Percentiles rank a stretch among this genome's conserved stretches.
These are phyloP conservation scores for Coemansia erecta DNA, from an alignment of 192 early-diverging fungal genomes.

Conservation along the genomic window DNA sequence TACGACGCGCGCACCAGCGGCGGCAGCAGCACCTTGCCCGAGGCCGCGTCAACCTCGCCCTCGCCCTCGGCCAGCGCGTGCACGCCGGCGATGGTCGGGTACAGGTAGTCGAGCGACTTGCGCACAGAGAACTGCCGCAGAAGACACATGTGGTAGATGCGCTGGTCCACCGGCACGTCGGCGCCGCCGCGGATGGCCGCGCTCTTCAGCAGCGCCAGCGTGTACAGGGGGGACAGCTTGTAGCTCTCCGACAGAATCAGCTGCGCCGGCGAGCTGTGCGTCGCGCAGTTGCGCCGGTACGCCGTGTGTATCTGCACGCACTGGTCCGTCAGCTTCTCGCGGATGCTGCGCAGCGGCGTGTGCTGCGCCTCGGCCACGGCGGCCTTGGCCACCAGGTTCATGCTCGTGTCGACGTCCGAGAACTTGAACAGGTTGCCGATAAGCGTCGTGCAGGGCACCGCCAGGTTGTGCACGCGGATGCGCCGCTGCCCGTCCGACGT, in stretches of 20 bases:
- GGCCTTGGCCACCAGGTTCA: conserved; percentile 82
- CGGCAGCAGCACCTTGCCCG: conserved; percentile 67
- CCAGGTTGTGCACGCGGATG: conserved; percentile 89
- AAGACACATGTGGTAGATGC: conserved; percentile 76
- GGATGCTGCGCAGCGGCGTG: conserved; percentile 69
- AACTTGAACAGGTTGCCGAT: conserved; percentile 82
- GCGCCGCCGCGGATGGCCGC: conserved; percentile 74
- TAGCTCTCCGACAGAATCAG: conserved; percentile 95
- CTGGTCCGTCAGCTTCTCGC: conserved; percentile 78
- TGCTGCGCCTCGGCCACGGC: conserved; percentile 71
- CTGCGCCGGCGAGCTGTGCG: conserved; percentile 85
- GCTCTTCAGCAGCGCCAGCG: conserved; percentile 79
- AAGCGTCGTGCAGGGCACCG: conserved; percentile 68
- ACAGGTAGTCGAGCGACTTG: conserved; percentile 76
- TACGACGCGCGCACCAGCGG: conserved; percentile 70
- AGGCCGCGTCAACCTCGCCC: conserved; percentile 43
- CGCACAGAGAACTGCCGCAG: conserved; percentile 74
- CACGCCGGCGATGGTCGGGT: conserved; percentile 76
- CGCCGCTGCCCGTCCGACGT: conserved; percentile 82
- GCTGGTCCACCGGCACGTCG: conserved; percentile 74
- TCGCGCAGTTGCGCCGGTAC: conserved; percentile 90
- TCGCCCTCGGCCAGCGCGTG: conserved; percentile 58
- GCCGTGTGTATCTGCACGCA: conserved; percentile 87
- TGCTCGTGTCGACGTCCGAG: conserved; percentile 89
- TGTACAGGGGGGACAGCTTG: conserved; percentile 89